Percentiles rank a stretch among this genome's conserved stretches.
Evolutionary conservation across 73 alveolate species (phyloP).

Genomic region (Paramecium sonneborni): DNA sequence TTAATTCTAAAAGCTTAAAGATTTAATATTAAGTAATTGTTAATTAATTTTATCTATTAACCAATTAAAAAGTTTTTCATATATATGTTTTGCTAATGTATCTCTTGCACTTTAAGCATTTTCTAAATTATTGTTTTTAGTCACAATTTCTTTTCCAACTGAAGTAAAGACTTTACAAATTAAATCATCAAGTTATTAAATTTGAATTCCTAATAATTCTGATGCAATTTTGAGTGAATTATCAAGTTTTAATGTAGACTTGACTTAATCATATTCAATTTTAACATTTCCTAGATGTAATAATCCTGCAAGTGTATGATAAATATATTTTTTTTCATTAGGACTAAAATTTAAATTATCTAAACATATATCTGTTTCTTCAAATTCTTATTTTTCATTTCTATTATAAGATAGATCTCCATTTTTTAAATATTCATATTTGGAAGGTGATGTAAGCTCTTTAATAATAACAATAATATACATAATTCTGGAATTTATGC

Average conservation of each 20-base stretch:
- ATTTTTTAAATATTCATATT: slow-evolving; percentile 65
- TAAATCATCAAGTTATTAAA: not conserved
- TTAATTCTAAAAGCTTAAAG: not conserved
- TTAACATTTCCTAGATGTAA: slow-evolving; percentile 60
- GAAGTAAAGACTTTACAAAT: slow-evolving; percentile 48
- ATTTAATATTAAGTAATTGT: not conserved
- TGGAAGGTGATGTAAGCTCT: slow-evolving; percentile 40
- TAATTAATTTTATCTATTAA: slow-evolving; percentile 75
- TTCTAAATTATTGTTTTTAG: slow-evolving; percentile 62
- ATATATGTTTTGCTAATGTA: slow-evolving; percentile 90
- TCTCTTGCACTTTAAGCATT: slow-evolving; percentile 79
- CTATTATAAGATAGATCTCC: not conserved
- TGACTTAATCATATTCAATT: slow-evolving; percentile 78
- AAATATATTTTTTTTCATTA: slow-evolving; percentile 54
- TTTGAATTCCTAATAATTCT: slow-evolving; percentile 72
- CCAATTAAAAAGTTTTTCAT: slow-evolving; percentile 91
- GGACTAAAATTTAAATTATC: slow-evolving; percentile 49
- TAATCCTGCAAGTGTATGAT: not conserved
- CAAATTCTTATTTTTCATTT: slow-evolving; percentile 71
- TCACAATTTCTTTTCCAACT: slow-evolving; percentile 57
- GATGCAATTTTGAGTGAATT: slow-evolving; percentile 60
- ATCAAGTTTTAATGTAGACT: slow-evolving; percentile 52
- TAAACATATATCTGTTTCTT: slow-evolving; percentile 56
- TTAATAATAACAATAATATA: not conserved
- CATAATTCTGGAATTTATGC: slow-evolving; percentile 58